phyloP scores from a whole-genome alignment of 495 filamentous ascomycete species.

The Sporormia fimetaria region DNA sequence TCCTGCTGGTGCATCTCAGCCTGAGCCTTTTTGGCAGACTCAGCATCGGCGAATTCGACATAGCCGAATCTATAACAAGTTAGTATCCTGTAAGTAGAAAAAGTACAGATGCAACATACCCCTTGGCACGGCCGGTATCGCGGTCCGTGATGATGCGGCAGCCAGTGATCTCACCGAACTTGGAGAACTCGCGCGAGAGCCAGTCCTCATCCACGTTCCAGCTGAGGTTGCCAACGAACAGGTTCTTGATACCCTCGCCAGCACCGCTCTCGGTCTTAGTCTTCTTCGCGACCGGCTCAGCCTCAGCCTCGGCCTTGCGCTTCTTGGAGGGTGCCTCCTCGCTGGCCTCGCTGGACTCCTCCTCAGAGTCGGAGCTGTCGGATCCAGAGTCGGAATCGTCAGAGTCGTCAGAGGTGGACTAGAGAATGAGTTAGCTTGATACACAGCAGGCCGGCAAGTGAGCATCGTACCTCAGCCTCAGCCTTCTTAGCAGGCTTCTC shows the following conservation, averaged over 20 bases:
- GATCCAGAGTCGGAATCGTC: slow-evolving; percentile 14
- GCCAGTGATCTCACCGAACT: slow-evolving; percentile 63
- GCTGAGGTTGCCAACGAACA: slow-evolving; percentile 89
- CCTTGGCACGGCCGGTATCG: slow-evolving; percentile 72
- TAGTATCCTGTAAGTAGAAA: slow-evolving; percentile 20
- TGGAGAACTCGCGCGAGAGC: slow-evolving; percentile 75
- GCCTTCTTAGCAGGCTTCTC: slow-evolving; percentile 1
- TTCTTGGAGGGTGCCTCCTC: slow-evolving; percentile 56
- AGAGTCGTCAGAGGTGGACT: slow-evolving; percentile 15
- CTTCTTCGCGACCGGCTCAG: slow-evolving; percentile 63
- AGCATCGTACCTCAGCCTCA: slow-evolving; percentile 1
- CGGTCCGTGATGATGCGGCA: slow-evolving; percentile 77
- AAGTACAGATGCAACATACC: slow-evolving; percentile 39
- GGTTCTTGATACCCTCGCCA: slow-evolving; percentile 52
- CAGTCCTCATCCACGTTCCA: slow-evolving; percentile 92
- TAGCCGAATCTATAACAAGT: slow-evolving; percentile 66
- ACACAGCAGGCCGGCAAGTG: no score
- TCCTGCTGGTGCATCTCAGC: slow-evolving; percentile 67
- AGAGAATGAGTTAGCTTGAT: no score
- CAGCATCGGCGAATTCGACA: slow-evolving; percentile 69
- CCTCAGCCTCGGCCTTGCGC: slow-evolving; percentile 73
- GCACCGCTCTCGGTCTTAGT: slow-evolving; percentile 53
- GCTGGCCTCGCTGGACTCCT: slow-evolving; percentile 35
- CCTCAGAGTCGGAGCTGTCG: slow-evolving; percentile 25
- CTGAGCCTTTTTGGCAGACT: slow-evolving; percentile 63